phyloP scores from a whole-genome alignment of 1,139 yeast genomes.

The Casaregolazyma lundiana region DNA sequence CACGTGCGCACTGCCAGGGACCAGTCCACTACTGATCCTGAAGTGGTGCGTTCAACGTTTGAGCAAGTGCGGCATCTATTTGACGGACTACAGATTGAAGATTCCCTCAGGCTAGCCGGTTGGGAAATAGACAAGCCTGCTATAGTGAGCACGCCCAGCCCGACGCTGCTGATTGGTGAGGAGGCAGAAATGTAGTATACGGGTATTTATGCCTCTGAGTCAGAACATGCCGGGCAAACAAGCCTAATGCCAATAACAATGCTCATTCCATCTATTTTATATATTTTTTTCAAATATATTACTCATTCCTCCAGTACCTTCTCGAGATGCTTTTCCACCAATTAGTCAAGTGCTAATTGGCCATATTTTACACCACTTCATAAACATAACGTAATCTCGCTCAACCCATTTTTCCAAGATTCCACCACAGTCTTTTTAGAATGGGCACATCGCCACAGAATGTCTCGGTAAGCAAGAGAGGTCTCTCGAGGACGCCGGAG shows the following conservation, averaged over 20 bases:
- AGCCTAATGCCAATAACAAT: too few species aligned
- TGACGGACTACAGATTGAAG: constrained; percentile 21
- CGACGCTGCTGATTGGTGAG: constrained; percentile 14
- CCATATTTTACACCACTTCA: background rate
- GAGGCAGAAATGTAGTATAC: background rate
- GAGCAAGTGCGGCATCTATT: constrained; percentile 23
- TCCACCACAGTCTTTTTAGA: background rate
- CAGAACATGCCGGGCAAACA: too few species aligned
- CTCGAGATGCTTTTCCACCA: too few species aligned
- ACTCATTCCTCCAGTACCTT: too few species aligned
- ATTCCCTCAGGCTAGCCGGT: constrained; percentile 24
- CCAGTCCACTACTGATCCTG: constrained; percentile 15
- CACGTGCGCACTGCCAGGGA: constrained; percentile 10
- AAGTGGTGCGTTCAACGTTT: constrained; percentile 23
- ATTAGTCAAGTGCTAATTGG: too few species aligned
- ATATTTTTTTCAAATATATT: too few species aligned
- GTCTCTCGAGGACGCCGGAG: background rate
- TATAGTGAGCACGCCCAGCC: constrained; percentile 22
- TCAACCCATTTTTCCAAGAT: background rate
- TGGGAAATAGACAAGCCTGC: constrained; percentile 27
- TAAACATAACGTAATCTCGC: background rate
- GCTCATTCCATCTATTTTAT: too few species aligned
- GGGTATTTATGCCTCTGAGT: background rate
- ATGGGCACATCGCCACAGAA: constrained; percentile 10
- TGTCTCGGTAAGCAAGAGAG: background rate